phyloP scores from a whole-genome alignment of 129 eudicot species.

The Heracleum sosnowskyi region DNA sequence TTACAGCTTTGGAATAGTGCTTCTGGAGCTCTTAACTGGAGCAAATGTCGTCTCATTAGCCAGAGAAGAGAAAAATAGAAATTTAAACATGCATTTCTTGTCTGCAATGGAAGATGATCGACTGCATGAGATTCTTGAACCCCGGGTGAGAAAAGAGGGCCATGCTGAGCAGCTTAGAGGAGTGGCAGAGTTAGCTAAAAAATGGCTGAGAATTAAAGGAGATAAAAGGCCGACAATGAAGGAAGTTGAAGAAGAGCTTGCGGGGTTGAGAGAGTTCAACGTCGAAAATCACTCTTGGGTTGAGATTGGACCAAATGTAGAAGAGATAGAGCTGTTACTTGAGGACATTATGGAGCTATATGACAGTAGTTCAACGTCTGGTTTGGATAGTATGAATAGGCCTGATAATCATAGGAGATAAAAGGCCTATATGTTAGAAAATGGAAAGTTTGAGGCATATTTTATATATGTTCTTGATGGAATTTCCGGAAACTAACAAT shows the following conservation, averaged over 20 bases:
- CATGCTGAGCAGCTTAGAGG: neutral
- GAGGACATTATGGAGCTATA: neutral
- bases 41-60: neutral
- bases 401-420: no score
- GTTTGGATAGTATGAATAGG: no score
- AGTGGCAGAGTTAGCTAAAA: neutral
- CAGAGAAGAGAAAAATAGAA: neutral
- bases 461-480: no score
- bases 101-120: neutral
- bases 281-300: neutral
- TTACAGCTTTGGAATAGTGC: neutral
- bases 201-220: neutral
- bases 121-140: neutral
- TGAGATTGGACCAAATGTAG: neutral
- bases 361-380: neutral
- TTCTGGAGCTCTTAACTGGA: neutral
- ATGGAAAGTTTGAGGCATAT: no score
- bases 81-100: neutral
- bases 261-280: neutral
- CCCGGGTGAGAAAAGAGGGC: neutral
- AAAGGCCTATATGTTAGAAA: slow-evolving; percentile 8
- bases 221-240: slow-evolving; percentile 13
- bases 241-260: slow-evolving; percentile 4
- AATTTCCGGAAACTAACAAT: no score
- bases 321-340: neutral